Base-by-base conservation (phyloP, 1,139 yeast species). In the Kodamaea fungicola region DNA sequence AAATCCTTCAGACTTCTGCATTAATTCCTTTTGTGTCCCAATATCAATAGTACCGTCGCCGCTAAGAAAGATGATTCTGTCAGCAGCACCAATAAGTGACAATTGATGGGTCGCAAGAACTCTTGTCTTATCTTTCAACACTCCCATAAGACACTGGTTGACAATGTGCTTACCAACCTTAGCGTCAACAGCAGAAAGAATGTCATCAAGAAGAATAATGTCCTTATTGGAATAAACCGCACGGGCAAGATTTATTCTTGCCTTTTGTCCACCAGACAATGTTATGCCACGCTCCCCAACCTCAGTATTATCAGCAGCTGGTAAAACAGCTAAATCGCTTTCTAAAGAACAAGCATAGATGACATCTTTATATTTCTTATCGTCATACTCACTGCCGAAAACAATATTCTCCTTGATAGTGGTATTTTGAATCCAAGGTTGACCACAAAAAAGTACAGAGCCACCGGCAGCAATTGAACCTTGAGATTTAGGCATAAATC, bases 231-330 rank as follows among this genome's bases (percentile, higher is more conserved):
- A 79, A 57, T 89, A 89, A 3, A 85, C 89, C 2, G 95, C 85
- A 51, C 96, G 74, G 1, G 96, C 96, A 41, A 89, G 66, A 49
- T 82, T 83, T 47, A 87, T 76, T 53, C 96, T 73, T 1, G 96
- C 95, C 62, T 89, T 89, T 59, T 89, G 97, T 30, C 97, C 97
- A 41, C 97, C 97, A 3, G 96, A 86, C 30, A 89, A 63, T 0
- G 94, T 88, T 47, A 89, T 85, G 47, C 97, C 97, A 49, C 95
- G 76, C 58, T 89, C 97, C 44, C 97, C 97, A 41, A 89, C 84
- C 60, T 88, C 96, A 2, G 96, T 86, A 36, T 59, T 57, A 54
- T 89, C 97, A 39, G 96, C 92, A 29, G 84, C 94, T 2, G 92
- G 87, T 35, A 88, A 64, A 33, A 72, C 70, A 13, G 78, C 80